A percentile compares a stretch with the other conserved stretches of the same genome.
These are phyloP conservation scores for Fraxinus cuspidata DNA, from an alignment of 257 asterid genomes.

Conservation along the genomic window DNA sequence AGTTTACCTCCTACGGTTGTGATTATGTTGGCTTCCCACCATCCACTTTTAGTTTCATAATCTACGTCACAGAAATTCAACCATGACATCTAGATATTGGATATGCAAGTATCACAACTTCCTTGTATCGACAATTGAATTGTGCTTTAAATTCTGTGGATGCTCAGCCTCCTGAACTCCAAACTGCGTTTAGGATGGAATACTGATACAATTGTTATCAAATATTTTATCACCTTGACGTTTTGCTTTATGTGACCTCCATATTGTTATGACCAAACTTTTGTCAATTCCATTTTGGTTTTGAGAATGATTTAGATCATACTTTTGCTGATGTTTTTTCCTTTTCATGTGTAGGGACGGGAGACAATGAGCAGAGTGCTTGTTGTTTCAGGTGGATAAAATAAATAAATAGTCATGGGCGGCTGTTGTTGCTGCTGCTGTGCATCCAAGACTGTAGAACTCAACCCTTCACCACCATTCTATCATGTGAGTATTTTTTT, in stretches of 20 bases:
- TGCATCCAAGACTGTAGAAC: conserved; percentile 53
- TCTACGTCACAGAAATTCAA: not conserved
- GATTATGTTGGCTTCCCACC: not conserved
- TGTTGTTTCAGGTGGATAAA: conserved; percentile 45
- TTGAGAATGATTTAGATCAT: conserved; percentile 4
- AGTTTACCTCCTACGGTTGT: not conserved
- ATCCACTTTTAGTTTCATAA: not conserved
- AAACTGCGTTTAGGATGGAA: not conserved
- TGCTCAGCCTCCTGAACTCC: not conserved
- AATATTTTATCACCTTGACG: not conserved
- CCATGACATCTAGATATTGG: not conserved
- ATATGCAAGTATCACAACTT: not conserved
- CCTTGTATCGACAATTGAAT: not conserved
- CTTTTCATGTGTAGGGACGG: conserved; percentile 30
- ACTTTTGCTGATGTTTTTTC: not conserved
- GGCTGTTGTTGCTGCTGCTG: conserved; percentile 80
- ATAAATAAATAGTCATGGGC: conserved; percentile 58
- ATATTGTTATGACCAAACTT: not conserved
- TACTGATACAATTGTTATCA: not conserved
- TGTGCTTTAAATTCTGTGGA: not conserved
- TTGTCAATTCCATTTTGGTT: not conserved
- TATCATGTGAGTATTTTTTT: conserved; percentile 55
- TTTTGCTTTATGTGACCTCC: conserved; percentile 1
- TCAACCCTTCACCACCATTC: conserved; percentile 46
- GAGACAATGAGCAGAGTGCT: conserved; percentile 50